Percentiles rank a stretch among this genome's conserved stretches.
Evolutionary conservation across 1,139 yeast species (phyloP).

Genomic region (Suhomyces chickasaworum): DNA sequence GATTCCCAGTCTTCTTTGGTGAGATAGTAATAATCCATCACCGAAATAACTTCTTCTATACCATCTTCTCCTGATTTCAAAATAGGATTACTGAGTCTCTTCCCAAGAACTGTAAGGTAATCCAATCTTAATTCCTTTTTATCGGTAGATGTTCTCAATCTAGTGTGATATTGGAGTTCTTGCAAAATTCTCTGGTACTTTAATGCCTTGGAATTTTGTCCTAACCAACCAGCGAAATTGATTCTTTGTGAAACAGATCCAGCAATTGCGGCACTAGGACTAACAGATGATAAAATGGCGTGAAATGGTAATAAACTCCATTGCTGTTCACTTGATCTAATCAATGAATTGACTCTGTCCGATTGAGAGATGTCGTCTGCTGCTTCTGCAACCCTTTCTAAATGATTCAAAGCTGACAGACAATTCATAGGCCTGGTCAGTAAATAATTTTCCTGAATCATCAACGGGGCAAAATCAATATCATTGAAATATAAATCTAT

Average conservation of each 20-base stretch:
- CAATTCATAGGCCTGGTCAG: constrained; percentile 58
- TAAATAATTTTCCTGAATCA: constrained; percentile 94
- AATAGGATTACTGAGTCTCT: constrained; percentile 55
- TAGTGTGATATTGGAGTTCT: constrained; percentile 85
- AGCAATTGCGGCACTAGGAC: constrained; percentile 75
- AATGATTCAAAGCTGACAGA: constrained; percentile 45
- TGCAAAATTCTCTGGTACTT: constrained; percentile 80
- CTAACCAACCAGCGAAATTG: constrained; percentile 85
- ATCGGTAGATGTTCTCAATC: constrained; percentile 77
- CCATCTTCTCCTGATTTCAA: constrained; percentile 62
- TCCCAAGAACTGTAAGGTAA: constrained; percentile 67
- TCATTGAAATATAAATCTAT: constrained; percentile 92
- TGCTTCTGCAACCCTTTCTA: constrained; percentile 71
- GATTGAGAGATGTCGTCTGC: constrained; percentile 83
- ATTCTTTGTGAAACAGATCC: constrained; percentile 73
- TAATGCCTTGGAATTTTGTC: constrained; percentile 83
- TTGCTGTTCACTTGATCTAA: constrained; percentile 90
- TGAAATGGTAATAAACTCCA: constrained; percentile 96
- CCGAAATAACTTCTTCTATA: constrained; percentile 59
- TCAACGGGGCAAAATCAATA: constrained; percentile 89
- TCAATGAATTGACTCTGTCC: constrained; percentile 76
- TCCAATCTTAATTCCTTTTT: constrained; percentile 74
- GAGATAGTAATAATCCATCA: constrained; percentile 81
- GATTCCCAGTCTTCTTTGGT: constrained; percentile 93
- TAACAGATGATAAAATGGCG: constrained; percentile 82